A percentile compares a stretch with the other conserved stretches of the same genome.
These are phyloP conservation scores for Rhinocladiella similis DNA, from an alignment of 2,329 filamentous ascomycete species.

Conservation along the genomic window DNA sequence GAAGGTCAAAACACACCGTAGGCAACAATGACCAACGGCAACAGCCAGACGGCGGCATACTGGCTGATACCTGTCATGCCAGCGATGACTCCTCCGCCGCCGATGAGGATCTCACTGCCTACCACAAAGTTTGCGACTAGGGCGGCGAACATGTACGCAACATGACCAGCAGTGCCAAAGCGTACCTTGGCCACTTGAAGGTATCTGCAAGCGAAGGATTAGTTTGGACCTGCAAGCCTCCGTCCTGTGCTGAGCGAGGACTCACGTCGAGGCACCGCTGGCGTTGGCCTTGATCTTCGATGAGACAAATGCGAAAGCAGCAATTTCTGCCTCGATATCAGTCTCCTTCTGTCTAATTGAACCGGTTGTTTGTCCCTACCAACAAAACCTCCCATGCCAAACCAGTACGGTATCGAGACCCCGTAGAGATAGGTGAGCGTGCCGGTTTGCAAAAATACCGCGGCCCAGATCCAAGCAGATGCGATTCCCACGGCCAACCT, in stretches of 20 bases:
- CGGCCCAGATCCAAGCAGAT: constrained; percentile 77
- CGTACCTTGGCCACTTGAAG: constrained; percentile 79
- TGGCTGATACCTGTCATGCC: constrained; percentile 72
- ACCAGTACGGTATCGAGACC: constrained; percentile 64
- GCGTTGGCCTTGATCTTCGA: constrained; percentile 27
- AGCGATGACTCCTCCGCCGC: constrained; percentile 47
- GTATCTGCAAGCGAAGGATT: constrained; percentile 36
- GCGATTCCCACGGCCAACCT: constrained; percentile 78
- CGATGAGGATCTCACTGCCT: constrained; percentile 54
- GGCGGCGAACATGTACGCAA: constrained; percentile 78
- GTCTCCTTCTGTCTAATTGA: no score
- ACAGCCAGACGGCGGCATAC: constrained; percentile 79
- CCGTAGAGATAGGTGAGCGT: constrained; percentile 78
- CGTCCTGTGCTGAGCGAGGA: no score
- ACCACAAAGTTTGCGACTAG: constrained; percentile 83
- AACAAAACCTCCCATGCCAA: constrained; percentile 72
- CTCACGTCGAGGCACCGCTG: constrained; percentile 44
- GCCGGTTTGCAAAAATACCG: constrained; percentile 61
- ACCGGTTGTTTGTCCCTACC: no score
- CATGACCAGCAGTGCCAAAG: constrained; percentile 72
- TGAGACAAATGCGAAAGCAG: constrained; percentile 83
- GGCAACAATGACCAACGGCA: constrained; percentile 75
- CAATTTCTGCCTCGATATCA: constrained; percentile 57
- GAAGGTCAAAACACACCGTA: constrained; percentile 46
- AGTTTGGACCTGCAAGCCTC: no score